Conservation (phyloP, 2,329 filamentous ascomycete genomes). For the Trichoderma sp. region DNA sequence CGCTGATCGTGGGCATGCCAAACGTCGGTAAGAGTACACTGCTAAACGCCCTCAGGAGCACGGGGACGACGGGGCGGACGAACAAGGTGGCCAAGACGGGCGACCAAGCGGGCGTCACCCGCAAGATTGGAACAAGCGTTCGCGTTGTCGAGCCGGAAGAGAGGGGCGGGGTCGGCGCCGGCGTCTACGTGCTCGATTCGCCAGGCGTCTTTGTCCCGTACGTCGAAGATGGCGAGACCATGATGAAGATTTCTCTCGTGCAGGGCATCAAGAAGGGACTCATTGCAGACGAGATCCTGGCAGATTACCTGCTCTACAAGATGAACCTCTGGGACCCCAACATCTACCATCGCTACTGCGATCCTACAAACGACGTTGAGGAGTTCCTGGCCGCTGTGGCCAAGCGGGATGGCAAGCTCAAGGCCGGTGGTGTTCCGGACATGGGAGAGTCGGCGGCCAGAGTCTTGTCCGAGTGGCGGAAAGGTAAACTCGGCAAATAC, state of each 20-base stretch:
- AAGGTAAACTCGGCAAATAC: slow-evolving; percentile 74
- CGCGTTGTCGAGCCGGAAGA: slow-evolving; percentile 63
- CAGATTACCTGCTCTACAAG: slow-evolving; percentile 86
- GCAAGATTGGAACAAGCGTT: slow-evolving; percentile 80
- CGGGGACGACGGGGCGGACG: slow-evolving; percentile 55
- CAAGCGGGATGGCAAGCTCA: slow-evolving; percentile 71
- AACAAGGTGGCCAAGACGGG: slow-evolving; percentile 79
- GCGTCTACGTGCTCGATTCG: slow-evolving; percentile 86
- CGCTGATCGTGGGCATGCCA: slow-evolving; percentile 94
- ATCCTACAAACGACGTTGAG: slow-evolving; percentile 82
- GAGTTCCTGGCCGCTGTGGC: slow-evolving; percentile 73
- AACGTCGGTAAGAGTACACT: slow-evolving; percentile 96
- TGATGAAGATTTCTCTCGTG: slow-evolving; percentile 93
- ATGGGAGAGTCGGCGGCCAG: slow-evolving; percentile 74
- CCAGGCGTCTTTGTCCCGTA: slow-evolving; percentile 96
- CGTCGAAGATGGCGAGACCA: slow-evolving; percentile 78
- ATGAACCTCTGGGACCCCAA: slow-evolving; percentile 69
- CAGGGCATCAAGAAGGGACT: slow-evolving; percentile 90
- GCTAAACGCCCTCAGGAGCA: slow-evolving; percentile 79
- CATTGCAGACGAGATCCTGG: slow-evolving; percentile 74
- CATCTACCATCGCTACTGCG: slow-evolving; percentile 63
- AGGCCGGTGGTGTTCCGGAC: slow-evolving; percentile 71
- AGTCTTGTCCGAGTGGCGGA: slow-evolving; percentile 80
- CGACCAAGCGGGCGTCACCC: slow-evolving; percentile 83
- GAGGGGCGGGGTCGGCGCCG: slow-evolving; percentile 52